Evolutionary conservation across 352 stramenopile species (phyloP), one percentile per base, ranked within the genome.

Genomic region (Globisporangium cederbergense): DNA sequence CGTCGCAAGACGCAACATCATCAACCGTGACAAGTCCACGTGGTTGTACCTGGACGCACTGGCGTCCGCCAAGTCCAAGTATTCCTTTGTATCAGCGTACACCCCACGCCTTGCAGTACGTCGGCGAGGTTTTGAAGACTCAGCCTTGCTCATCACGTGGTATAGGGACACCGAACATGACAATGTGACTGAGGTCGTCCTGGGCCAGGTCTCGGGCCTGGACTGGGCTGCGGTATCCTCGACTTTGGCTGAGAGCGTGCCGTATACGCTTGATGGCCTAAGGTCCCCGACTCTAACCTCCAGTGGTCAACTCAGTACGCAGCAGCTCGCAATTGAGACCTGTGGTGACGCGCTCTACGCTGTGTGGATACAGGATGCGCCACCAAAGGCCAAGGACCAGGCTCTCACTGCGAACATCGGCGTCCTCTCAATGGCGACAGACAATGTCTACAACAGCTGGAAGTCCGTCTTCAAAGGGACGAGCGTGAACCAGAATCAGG

Each of bases 401-500:
- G 43, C 38, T 1, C 13, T 32, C 2, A 25, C 36, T 10, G 46
- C 34, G 25, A 45, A 55, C 10, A 30, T 83, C 5, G 77, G 67
- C 4, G 42, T 45, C 7, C 42, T 85, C 8, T 16, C 52, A 2
- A 22, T 58, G 1, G 38, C 60, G 2, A 68, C 14, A 13, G 50
- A 45, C 1, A 32, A 77, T 18, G 38, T 74, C 2, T 75, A 76
- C 46, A 73, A 56, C 8, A 71, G 62, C 0, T 85, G 77, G 77
- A 59, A 20, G 13, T 51, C 43, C n/a, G 56, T 64, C 14, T 51
- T 16, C 8, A 22, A 66, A 18, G 18, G 52, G 28, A 58, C 59
- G 28, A 58, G 57, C 10, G 47, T 78, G 4, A 93, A 93, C 32
- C 84, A 93, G 53, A 90, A 91, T 51, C 22, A 71, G 2, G 64